Percentiles rank a stretch among this genome's conserved stretches.
These are phyloP conservation scores for Plasmodium blacklocki DNA, from an alignment of 169 alveolate species.

Conservation along the genomic window DNA sequence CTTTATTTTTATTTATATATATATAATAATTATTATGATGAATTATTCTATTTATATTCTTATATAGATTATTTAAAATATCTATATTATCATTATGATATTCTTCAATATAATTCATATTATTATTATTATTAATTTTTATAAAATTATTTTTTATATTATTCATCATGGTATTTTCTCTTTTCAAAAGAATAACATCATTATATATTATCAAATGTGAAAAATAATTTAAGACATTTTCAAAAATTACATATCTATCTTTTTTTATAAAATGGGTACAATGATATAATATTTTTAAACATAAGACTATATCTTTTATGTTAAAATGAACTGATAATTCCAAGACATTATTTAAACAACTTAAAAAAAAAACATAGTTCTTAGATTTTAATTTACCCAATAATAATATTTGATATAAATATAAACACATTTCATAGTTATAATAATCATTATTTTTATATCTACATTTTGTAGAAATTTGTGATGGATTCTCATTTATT, in stretches of 20 bases:
- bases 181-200: neutral
- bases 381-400: slow-evolving; percentile 39
- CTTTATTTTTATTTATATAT: neutral
- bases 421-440: slow-evolving; percentile 4
- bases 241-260: slow-evolving; percentile 51
- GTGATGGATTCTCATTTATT: neutral
- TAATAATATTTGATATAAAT: slow-evolving; percentile 11
- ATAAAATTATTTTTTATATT: neutral
- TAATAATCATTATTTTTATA: neutral
- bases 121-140: neutral
- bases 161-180: slow-evolving; percentile 2
- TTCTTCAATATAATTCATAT: neutral
- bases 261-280: slow-evolving; percentile 32
- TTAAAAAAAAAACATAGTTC: slow-evolving; percentile 24
- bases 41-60: neutral
- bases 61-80: neutral
- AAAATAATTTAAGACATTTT: slow-evolving; percentile 35
- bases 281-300: slow-evolving; percentile 10
- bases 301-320: slow-evolving; percentile 25
- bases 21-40: neutral
- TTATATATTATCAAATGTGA: slow-evolving; percentile 21
- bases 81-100: neutral
- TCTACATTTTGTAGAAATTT: neutral
- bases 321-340: slow-evolving; percentile 26
- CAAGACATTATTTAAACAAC: slow-evolving; percentile 18